Conservation (phyloP, 2,329 filamentous ascomycete species). For the Orbilia ellipsospora region DNA sequence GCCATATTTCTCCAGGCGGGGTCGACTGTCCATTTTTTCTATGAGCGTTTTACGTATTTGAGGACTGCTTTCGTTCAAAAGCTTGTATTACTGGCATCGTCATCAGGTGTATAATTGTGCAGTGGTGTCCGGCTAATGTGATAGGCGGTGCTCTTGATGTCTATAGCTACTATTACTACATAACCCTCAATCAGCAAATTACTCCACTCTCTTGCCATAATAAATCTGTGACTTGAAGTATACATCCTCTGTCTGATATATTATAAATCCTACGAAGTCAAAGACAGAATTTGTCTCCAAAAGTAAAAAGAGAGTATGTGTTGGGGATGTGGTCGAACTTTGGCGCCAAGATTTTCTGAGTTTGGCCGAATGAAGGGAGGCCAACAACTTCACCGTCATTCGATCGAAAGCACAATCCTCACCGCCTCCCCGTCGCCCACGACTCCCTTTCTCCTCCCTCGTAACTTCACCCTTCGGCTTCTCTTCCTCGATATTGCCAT, state of each 20-base stretch:
- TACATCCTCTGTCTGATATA: not conserved
- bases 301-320: conserved; percentile 1
- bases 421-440: conserved; percentile 10
- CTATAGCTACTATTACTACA: conserved; percentile 4
- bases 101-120: not conserved
- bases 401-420: not conserved
- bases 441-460: not conserved
- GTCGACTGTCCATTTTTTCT: conserved; percentile 8
- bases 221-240: not conserved
- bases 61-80: conserved; percentile 9
- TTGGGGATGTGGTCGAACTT: conserved; percentile 31
- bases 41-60: not conserved
- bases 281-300: not conserved
- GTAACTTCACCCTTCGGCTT: conserved; percentile 3
- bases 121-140: not conserved
- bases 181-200: not conserved
- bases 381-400: conserved; percentile 30
- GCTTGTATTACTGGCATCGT: conserved; percentile 27
- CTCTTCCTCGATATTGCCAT: conserved; percentile 8
- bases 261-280: not conserved
- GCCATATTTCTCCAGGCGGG: conserved; percentile 4
- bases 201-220: not conserved
- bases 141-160: conserved; percentile 4
- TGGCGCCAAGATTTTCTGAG: conserved; percentile 40
- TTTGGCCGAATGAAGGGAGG: conserved; percentile 27